Evolutionary conservation across 179 eudicot species (phyloP), one percentile per base, ranked within the genome.

Genomic region (Camellia oleifera): DNA sequence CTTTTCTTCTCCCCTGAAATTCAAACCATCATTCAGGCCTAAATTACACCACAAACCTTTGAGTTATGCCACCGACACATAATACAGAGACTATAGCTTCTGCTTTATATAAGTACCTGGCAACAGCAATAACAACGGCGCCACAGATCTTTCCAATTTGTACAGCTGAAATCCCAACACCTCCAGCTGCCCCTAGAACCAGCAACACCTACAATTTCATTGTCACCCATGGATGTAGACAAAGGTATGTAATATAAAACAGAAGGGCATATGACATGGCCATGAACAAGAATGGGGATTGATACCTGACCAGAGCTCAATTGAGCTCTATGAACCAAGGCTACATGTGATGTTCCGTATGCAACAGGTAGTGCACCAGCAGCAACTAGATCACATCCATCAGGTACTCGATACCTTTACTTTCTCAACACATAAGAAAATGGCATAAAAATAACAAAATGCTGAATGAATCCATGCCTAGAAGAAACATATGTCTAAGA

Each of bases 101-200:
- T 67, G 61, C 26, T 15, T 54, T 73, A 42, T 23, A 62, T 32
- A 69, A 68, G n/a, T 85, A 95, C 98, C 98, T 94, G 40, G 99
- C 99, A 77, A 88, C 97, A 60, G 97, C 99, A 63, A 96, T 90
- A 78, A 96, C 97, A 81, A 77, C 77, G 81, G 99, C 98, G 50
- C 99, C 97, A 80, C 89, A 88, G 82, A 85, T 88, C 88, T 96
- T 94, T 67, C 98, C 99, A 76, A 94, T 92, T 87, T 96, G 99
- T 68, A 96, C 94, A 81, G 99, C 99, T 52, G 99, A 87, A 79
- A 91, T 82, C 61, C 99, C 99, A 82, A 96, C 98, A 79, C 99
- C 99, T 81, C 99, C 99, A 15, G 98, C 99, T 54, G 99, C 98
- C 79, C 99, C 99, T 81, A 96, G 96, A 83, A 96, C 99, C 65